Evolutionary conservation across 2,329 filamentous ascomycete genomes (phyloP).

Genomic region (Zasmidium citrigriseum): DNA sequence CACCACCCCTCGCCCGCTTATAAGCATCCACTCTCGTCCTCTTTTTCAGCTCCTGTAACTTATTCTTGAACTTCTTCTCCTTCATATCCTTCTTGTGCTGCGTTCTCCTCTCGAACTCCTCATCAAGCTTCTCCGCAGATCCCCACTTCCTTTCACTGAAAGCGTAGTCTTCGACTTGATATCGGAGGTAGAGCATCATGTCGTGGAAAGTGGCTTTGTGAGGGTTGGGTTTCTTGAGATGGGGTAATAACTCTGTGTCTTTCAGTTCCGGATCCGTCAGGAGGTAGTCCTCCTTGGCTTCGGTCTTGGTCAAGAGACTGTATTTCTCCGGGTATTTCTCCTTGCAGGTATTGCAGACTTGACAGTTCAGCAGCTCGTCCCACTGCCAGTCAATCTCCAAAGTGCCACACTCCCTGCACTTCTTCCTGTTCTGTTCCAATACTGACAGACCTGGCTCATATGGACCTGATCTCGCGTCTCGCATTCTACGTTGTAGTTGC

Average conservation of each 20-base stretch:
- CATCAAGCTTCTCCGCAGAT: slow-evolving; percentile 78
- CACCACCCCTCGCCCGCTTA: slow-evolving; percentile 64
- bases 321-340: slow-evolving; percentile 91
- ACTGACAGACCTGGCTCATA: slow-evolving; percentile 89
- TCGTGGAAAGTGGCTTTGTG: slow-evolving; percentile 96
- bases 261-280: slow-evolving; percentile 93
- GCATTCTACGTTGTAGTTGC: slow-evolving; percentile 71
- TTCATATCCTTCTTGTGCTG: slow-evolving; percentile 80
- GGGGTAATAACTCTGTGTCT: slow-evolving; percentile 81
- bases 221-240: slow-evolving; percentile 86
- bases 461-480: slow-evolving; percentile 73
- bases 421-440: slow-evolving; percentile 63
- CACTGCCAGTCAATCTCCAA: slow-evolving; percentile 94
- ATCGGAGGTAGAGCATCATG: slow-evolving; percentile 96
- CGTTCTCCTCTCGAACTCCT: slow-evolving; percentile 80
- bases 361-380: slow-evolving; percentile 77
- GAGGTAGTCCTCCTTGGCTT: slow-evolving; percentile 92
- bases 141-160: slow-evolving; percentile 86
- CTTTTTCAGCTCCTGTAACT: slow-evolving; percentile 87
- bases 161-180: slow-evolving; percentile 92
- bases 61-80: slow-evolving; percentile 87
- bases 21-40: slow-evolving; percentile 90
- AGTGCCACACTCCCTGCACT: slow-evolving; percentile 79
- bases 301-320: slow-evolving; percentile 92
- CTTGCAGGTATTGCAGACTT: slow-evolving; percentile 82